phyloP scores from a whole-genome alignment of 768 basidiomycete genomes.

The Pisolithus tinctorius region DNA sequence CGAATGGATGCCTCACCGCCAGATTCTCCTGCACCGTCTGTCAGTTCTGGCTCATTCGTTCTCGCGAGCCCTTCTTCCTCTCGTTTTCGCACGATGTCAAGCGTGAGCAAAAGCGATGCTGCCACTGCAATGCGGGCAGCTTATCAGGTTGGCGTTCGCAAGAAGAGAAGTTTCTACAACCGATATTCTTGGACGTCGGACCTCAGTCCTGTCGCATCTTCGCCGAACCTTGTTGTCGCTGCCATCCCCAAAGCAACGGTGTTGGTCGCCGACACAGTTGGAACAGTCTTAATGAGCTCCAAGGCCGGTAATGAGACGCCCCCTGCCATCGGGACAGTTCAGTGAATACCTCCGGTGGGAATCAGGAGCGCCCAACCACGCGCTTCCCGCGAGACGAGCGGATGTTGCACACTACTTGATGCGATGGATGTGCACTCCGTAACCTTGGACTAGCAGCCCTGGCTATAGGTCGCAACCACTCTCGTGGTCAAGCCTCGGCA shows the following conservation, averaged over 20 bases:
- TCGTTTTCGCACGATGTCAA: slow-evolving; percentile 17
- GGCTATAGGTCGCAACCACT: no score
- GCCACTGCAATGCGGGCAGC: slow-evolving; percentile 25
- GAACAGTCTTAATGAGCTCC: not conserved
- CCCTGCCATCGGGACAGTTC: not conserved
- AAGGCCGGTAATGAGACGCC: not conserved
- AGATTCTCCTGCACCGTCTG: slow-evolving; percentile 22
- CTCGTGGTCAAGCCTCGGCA: no score
- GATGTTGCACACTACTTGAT: no score
- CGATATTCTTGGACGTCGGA: slow-evolving; percentile 25
- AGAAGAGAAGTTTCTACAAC: slow-evolving; percentile 26
- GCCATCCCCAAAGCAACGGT: slow-evolving; percentile 16
- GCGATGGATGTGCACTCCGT: no score
- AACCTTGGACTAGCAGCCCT: no score
- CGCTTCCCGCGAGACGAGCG: no score
- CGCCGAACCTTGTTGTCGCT: slow-evolving; percentile 8
- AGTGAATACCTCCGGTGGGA: not conserved
- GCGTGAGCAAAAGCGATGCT: slow-evolving; percentile 13
- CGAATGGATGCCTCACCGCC: slow-evolving; percentile 19
- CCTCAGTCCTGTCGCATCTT: slow-evolving; percentile 17
- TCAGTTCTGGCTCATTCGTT: slow-evolving; percentile 20
- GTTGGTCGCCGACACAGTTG: not conserved
- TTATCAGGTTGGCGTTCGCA: slow-evolving; percentile 26
- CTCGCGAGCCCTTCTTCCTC: slow-evolving; percentile 24
- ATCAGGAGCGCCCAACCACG: no score